phyloP scores from a whole-genome alignment of 345 rosid genomes.

The Rhodamnia rubescens region DNA sequence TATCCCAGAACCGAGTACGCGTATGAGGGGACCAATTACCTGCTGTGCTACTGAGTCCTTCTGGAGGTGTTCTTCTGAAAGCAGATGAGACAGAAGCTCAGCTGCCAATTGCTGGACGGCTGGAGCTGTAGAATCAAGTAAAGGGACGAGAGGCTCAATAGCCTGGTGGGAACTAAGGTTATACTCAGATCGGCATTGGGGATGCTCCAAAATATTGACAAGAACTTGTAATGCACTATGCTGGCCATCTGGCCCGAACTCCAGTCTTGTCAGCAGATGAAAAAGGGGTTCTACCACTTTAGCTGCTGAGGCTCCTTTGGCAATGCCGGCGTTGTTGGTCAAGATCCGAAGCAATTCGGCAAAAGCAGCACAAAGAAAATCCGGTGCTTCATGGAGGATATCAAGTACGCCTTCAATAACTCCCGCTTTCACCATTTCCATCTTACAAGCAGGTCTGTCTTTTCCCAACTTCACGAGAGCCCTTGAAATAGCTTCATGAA shows the following conservation, averaged over 20 bases:
- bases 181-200: constrained; percentile 85
- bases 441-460: constrained; percentile 93
- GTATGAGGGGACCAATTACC: constrained; percentile 74
- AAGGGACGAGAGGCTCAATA: constrained; percentile 86
- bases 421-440: constrained; percentile 99
- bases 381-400: constrained; percentile 91
- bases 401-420: constrained; percentile 83
- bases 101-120: constrained; percentile 97
- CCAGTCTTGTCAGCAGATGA: constrained; percentile 54
- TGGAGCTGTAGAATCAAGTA: constrained; percentile 87
- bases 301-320: constrained; percentile 89
- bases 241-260: constrained; percentile 91
- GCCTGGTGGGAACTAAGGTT: constrained; percentile 72
- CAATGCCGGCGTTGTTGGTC: constrained; percentile 93
- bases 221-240: constrained; percentile 92
- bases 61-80: constrained; percentile 80
- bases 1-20: constrained; percentile 81
- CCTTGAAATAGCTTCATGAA: constrained; percentile 94
- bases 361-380: constrained; percentile 87
- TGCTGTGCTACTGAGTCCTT: constrained; percentile 76
- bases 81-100: constrained; percentile 93
- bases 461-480: constrained; percentile 95
- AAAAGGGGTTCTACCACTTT: constrained; percentile 94
- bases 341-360: constrained; percentile 87
- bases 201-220: constrained; percentile 92